Base-by-base conservation (phyloP, 1,284 basidiomycete genomes). In the Microbotryum violaceum region DNA sequence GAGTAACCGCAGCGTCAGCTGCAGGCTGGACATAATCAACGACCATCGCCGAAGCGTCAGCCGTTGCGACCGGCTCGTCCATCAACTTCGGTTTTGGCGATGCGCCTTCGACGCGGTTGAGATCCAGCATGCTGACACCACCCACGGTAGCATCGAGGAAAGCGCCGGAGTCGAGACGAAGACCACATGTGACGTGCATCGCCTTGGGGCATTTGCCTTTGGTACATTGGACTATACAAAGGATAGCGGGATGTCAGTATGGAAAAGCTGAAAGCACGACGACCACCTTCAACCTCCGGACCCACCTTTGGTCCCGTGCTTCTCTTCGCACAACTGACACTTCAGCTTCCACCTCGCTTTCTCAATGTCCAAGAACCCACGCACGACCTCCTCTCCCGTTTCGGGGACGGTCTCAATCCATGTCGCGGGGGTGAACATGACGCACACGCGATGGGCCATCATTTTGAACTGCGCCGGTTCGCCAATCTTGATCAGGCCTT, bases 271-370 rank as follows among this genome's bases (percentile, higher is more conserved):
- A 25, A 20, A 27, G 27, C 6, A 27, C 27, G 27, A 3, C 27
- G 6, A 27, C 27, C 27, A 0, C 27, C 27, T 27, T 27, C 4
- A 27, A 4, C 6, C 27, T 27, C 27, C 27, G 27, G 6, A 27
- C 6, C 6, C 6, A 69, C 65, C 56, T 60, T 92, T 92, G 5
- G 90, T 90, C 6, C 94, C 94, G 64, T 91, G 86, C 9, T 78
- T 79, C 67, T 85, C 88, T 31, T 81, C 79, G 74, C 93, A 97
- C 6, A 84, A 82, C 14, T 83, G 81, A 74, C 93, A 97, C 85
- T 92, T 94, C 89, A 96, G 73, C 71, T 85, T 86, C 92, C 92
- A 97, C 33, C 92, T 79, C 72, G 88, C 92, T 73, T 85, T 90
- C 25, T 87, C 86, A 65, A 96, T 89, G 5, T 81, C 83, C 71